Evolutionary conservation across 2,329 filamentous ascomycete species (phyloP), one percentile per base, ranked within the genome.

Genomic region (Penicillium freii): DNA sequence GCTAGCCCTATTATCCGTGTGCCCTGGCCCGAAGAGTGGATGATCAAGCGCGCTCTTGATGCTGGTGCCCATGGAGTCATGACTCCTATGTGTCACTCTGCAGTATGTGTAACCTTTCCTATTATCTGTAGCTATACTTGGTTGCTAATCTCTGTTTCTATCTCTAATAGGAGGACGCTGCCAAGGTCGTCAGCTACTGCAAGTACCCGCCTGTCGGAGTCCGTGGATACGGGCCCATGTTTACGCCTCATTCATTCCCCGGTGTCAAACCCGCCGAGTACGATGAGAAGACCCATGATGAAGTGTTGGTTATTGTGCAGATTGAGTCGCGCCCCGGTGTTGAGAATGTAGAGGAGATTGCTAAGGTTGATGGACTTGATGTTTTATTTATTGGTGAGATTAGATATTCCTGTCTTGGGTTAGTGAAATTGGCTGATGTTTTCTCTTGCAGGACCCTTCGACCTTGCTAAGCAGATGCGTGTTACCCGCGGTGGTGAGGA

Each of bases 311-410:
- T 1, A 66, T 70, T 42, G 71, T 78, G 19, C 76, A 78, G 64
- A 78, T 78, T 48, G 76, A 78, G 69, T 76, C 76, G 0, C 66
- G 63, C 17, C 61, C 69, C 9, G 76, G 73, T 3, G 68, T 78
- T 7, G 75, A 75, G 44, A 77, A 75, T 56, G 76, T 78, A 8
- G 77, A 78, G 64, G 72, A 74, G 52, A 79, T 79, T 57, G 75
- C 75, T 1, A 68, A 66, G 4, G 75, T 77, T 4, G 69, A 72
- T 19, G 77, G 77, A 6, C 62, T 79, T 13, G 77, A 78, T 62
- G 66, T 73, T 13, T 63, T 77, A 34, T 73, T 78, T 38, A 75
- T 78, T 51, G 76, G 71, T 69, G 44, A 55, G 62, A 58, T 31
- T 21, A 1, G 8, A 25, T 1, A 11, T 10, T 34, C 34, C n/a